phyloP scores from a whole-genome alignment of 2,329 filamentous ascomycete genomes.

The Dactylonectria estremocensis region DNA sequence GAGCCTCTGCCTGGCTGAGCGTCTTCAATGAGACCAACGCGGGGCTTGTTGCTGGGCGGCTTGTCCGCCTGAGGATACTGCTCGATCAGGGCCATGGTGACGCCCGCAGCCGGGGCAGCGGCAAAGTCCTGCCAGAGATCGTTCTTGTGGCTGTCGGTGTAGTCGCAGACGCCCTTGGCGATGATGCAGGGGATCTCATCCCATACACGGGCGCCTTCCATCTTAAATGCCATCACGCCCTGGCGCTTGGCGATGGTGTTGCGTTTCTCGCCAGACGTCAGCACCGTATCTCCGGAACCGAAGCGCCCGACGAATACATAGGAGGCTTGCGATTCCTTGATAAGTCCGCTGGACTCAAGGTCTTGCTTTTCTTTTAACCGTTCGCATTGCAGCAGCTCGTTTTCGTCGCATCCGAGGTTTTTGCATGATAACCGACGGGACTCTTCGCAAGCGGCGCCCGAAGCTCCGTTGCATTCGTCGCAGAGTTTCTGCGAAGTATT shows the following conservation, averaged over 20 bases:
- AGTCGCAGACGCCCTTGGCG: not conserved
- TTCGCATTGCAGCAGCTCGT: too few relatives aligned
- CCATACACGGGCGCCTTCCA: conserved; percentile 53
- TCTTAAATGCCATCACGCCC: conserved; percentile 51
- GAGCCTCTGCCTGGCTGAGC: not conserved
- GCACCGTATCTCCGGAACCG: conserved; percentile 57
- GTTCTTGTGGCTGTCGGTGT: not conserved
- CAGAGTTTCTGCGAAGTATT: not conserved
- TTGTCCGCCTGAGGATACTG: too few relatives aligned
- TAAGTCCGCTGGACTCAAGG: not conserved
- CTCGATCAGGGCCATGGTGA: too few relatives aligned
- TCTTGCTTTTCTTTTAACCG: not conserved
- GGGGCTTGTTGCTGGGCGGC: not conserved
- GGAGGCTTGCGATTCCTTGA: not conserved
- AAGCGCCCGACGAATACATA: conserved; percentile 56
- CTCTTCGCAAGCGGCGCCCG: too few relatives aligned
- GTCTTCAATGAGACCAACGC: not conserved
- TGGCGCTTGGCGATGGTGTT: conserved; percentile 51
- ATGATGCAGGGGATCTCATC: conserved; percentile 13
- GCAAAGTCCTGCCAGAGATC: not conserved
- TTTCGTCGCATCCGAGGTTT: too few relatives aligned
- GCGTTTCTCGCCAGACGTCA: conserved; percentile 54
- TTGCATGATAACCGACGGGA: too few relatives aligned
- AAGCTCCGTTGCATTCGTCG: conserved; percentile 2
- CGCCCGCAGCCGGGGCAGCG: not conserved